These are phyloP conservation scores for Aspergillus conjunctus DNA, from an alignment of 495 filamentous ascomycete genomes.

Conservation along the genomic window DNA sequence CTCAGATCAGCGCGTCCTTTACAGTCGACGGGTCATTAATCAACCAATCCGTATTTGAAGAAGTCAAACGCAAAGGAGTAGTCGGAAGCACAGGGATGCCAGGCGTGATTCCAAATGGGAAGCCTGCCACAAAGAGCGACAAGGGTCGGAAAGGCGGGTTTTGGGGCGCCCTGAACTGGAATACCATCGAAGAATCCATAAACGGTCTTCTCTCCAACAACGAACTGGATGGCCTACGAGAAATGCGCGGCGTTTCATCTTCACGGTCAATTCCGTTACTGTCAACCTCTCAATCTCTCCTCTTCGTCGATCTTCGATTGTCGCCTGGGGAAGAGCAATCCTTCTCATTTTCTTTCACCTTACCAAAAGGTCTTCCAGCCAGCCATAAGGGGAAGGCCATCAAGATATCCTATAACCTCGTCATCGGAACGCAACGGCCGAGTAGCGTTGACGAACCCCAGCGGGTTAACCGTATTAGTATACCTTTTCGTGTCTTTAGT, in stretches of 20 bases:
- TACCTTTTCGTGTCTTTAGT: slow-evolving; percentile 93
- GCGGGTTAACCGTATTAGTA: slow-evolving; percentile 81
- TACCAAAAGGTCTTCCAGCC: slow-evolving; percentile 86
- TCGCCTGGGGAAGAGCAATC: slow-evolving; percentile 86
- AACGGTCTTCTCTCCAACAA: slow-evolving; percentile 81
- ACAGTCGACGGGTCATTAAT: slow-evolving; percentile 88
- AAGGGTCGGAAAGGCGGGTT: slow-evolving; percentile 75
- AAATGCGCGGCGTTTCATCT: slow-evolving; percentile 82
- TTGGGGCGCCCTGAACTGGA: slow-evolving; percentile 84
- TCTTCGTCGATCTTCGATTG: slow-evolving; percentile 90
- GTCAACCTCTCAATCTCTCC: slow-evolving; percentile 93
- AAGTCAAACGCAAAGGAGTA: slow-evolving; percentile 91
- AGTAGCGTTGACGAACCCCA: slow-evolving; percentile 76
- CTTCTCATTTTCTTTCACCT: slow-evolving; percentile 80
- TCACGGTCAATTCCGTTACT: slow-evolving; percentile 84
- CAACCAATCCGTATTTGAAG: slow-evolving; percentile 87
- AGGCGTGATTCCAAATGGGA: slow-evolving; percentile 59
- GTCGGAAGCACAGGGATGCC: slow-evolving; percentile 80
- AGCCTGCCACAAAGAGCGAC: slow-evolving; percentile 46
- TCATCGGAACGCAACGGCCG: slow-evolving; percentile 89
- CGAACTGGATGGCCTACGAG: slow-evolving; percentile 88
- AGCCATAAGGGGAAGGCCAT: slow-evolving; percentile 91
- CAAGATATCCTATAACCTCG: slow-evolving; percentile 87
- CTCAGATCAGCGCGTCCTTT: slow-evolving; percentile 90
- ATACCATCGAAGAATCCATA: slow-evolving; percentile 83